Evolutionary conservation across 2,329 filamentous ascomycete genomes (phyloP), one percentile per base, ranked within the genome.

Genomic region (Fusarium circinatum): DNA sequence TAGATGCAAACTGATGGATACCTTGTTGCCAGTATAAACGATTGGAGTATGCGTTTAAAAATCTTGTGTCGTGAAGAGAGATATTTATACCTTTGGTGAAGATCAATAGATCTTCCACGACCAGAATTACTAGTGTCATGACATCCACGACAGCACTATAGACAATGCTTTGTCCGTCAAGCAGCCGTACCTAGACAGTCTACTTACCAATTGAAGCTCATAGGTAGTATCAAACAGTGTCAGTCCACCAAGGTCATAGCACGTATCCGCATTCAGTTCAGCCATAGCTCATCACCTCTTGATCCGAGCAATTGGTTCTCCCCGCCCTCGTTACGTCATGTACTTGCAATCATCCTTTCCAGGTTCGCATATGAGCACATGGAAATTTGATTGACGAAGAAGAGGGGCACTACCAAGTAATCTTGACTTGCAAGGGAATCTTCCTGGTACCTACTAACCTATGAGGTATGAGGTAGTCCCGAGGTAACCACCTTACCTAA

Each of bases 261-360:
- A 44, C 26, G 45, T 54, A 61, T 69, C 61, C 55, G 36, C 42
- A 52, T 74, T 64, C 51, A 74, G 61, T 62, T 57, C 55, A 57
- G 39, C 55, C 55, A 52, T 36, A 32, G 26, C 32, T 36, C 48
- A 70, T 65, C 54, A 38, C 44, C 58, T 74, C 62, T 52, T 70
- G 70, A 71, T 71, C 52, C 67, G 49, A 70, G 54, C 52, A 65
- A 54, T 65, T 64, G 47, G 58, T 48, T 48, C 64, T 69, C 68
- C 70, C 74, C 67, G 49, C 74, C 74, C 74, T 67, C 60, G 68
- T 76, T 78, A 78, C 76, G 76, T 78, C 76, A 78, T 78, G 75
- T 75, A 78, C 64, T 74, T 77, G 68, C 71, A 69, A 63, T 71
- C 71, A 62, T 57, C 60, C 64, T 57, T 74, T 63, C 61, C 41